Evolutionary conservation across 2,329 filamentous ascomycete species (phyloP).

Genomic region (Fusarium mangiferae): DNA sequence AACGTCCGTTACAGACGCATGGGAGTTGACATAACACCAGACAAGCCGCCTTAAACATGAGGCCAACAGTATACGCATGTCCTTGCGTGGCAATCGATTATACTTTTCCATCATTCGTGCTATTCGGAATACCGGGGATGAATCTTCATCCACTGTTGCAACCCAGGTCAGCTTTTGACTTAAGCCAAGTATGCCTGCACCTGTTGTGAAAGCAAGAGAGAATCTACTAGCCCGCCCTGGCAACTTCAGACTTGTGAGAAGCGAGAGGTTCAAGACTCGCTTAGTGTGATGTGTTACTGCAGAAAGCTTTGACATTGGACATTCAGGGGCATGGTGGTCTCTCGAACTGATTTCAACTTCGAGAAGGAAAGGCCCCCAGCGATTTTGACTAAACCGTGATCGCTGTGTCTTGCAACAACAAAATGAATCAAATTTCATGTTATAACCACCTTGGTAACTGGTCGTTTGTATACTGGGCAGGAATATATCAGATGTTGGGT

Average conservation of each 20-base stretch:
- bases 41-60: neutral
- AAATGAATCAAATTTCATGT: accelerated
- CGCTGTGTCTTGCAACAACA: neutral
- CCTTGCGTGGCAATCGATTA: neutral
- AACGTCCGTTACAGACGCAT: accelerated
- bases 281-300: accelerated
- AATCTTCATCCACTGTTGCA: accelerated
- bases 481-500: accelerated
- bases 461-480: accelerated
- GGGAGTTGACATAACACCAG: neutral
- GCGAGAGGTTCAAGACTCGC: accelerated
- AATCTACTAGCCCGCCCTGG: no score
- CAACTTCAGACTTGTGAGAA: accelerated
- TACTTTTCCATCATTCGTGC: no score
- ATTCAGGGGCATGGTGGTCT: accelerated
- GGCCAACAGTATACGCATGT: accelerated
- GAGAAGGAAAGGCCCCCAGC: accelerated
- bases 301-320: neutral
- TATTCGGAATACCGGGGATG: accelerated
- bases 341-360: accelerated
- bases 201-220: accelerated
- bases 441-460: neutral
- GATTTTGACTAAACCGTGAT: accelerated
- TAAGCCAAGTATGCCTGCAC: accelerated
- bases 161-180: accelerated